Evolutionary conservation across 1,284 basidiomycete species (phyloP).

Genomic region (Meripilus lineatus): DNA sequence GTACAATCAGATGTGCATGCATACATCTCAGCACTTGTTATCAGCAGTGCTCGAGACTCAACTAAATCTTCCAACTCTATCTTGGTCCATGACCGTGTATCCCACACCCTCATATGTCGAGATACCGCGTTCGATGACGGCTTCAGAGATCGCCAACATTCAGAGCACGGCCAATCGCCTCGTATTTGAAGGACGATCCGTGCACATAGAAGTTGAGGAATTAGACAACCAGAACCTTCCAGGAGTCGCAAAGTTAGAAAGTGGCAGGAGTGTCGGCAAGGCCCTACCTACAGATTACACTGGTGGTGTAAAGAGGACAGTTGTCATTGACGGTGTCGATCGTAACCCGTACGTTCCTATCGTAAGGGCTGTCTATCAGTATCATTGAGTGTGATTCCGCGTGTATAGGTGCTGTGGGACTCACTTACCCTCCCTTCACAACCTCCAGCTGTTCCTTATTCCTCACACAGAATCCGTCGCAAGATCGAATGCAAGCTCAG

Average conservation of each 20-base stretch:
- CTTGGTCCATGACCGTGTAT: slow-evolving; percentile 74
- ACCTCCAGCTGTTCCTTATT: slow-evolving; percentile 68
- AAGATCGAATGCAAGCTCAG: slow-evolving; percentile 49
- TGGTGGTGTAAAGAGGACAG: slow-evolving; percentile 74
- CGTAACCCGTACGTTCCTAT: slow-evolving; percentile 59
- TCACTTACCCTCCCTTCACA: slow-evolving; percentile 68
- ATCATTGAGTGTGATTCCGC: neutral
- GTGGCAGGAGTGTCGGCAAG: slow-evolving; percentile 45
- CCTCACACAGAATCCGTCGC: slow-evolving; percentile 59
- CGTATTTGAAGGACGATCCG: slow-evolving; percentile 56
- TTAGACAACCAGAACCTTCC: slow-evolving; percentile 40
- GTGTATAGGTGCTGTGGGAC: slow-evolving; percentile 77
- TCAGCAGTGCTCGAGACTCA: slow-evolving; percentile 75
- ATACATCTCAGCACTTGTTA: slow-evolving; percentile 80
- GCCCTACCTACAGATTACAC: slow-evolving; percentile 67
- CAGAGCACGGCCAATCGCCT: slow-evolving; percentile 66
- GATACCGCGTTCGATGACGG: slow-evolving; percentile 63
- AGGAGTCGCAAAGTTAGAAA: slow-evolving; percentile 34
- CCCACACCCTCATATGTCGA: slow-evolving; percentile 76
- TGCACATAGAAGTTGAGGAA: slow-evolving; percentile 67
- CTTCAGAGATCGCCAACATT: slow-evolving; percentile 56
- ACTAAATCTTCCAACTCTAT: slow-evolving; percentile 71
- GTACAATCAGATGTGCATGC: slow-evolving; percentile 80
- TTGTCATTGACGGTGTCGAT: slow-evolving; percentile 79
- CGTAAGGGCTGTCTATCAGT: neutral